Base-by-base conservation (phyloP, 1,284 basidiomycete genomes). In the Golubevia pallescens region DNA sequence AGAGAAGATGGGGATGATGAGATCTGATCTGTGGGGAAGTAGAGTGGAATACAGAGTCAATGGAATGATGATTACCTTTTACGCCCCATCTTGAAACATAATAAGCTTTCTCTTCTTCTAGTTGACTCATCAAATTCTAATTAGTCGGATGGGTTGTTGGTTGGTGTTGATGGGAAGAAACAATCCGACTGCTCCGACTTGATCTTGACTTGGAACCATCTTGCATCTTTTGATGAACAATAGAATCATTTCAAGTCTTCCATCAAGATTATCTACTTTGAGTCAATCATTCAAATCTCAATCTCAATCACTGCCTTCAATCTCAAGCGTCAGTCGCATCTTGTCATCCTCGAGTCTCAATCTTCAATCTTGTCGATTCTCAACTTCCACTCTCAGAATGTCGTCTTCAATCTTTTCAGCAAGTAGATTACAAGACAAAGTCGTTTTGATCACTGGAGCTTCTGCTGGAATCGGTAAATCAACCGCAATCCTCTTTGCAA, bases 401-500 rank as follows among this genome's bases (percentile, higher is more conserved):
- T n/a, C n/a, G n/a, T n/a, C n/a, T n/a, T n/a, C n/a, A n/a, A n/a
- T 93, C 64, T 93, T 93, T 89, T 92, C 92, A 81, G 87, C 91
- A 52, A 89, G 91, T 62, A 90, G 92, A 73, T 87, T 61, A 1
- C 85, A 92, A 60, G 91, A 92, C 83, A 94, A 95, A 87, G 94
- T 91, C 10, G 92, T 95, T 67, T 89, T 96, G 62, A 88, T 95
- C 68, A 95, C 93, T 13, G 93, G 93, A 20, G 93, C 93, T 5
- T 93, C 92, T 77, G 90, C 91, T 55, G 93, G 93, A 38, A 94
- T 94, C 69, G 93, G 93, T 62, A 81, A 93, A 91, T 93, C 93
- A 0, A 92, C 93, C 6, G 93, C 93, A 6, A 79, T 94, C 59
- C 88, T 95, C 56, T 94, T 94, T 71, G 93, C 93, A 38, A 93